A percentile compares a stretch with the other conserved stretches of the same genome.
Conservation (phyloP, 2,329 filamentous ascomycete species). For the Ophiognomonia clavigignenti-juglandacearum region DNA sequence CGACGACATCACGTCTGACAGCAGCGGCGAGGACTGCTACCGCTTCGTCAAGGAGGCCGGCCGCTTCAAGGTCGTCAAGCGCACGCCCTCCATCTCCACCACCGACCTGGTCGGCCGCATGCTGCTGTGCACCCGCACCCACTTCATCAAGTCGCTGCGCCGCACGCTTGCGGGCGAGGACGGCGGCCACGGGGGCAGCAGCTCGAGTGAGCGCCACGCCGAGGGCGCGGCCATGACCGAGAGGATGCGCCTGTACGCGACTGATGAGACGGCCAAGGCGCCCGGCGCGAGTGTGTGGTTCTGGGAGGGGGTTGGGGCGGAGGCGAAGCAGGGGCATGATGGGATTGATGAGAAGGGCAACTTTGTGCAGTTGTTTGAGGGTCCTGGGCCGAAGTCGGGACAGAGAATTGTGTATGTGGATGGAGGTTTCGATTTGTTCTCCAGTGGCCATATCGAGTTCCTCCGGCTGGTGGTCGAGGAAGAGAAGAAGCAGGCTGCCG, state of each 20-base stretch:
- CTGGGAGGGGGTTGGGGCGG: slow-evolving; percentile 57
- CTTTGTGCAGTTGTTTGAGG: slow-evolving; percentile 66
- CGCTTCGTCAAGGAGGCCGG: slow-evolving; percentile 92
- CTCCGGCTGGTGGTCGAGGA: slow-evolving; percentile 68
- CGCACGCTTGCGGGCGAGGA: slow-evolving; percentile 62
- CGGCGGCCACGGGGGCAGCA: slow-evolving; percentile 71
- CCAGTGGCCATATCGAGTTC: slow-evolving; percentile 95
- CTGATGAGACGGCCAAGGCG: slow-evolving; percentile 72
- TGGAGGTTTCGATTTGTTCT: slow-evolving; percentile 94
- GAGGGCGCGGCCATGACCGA: slow-evolving; percentile 67
- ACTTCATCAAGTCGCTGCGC: slow-evolving; percentile 82
- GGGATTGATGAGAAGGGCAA: slow-evolving; percentile 56
- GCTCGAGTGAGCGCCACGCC: slow-evolving; percentile 56
- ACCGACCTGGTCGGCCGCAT: slow-evolving; percentile 98
- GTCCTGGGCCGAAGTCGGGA: slow-evolving; percentile 65
- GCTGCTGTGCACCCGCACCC: slow-evolving; percentile 89
- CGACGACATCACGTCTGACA: slow-evolving; percentile 95
- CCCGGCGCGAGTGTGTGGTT: slow-evolving; percentile 83
- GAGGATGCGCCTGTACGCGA: slow-evolving; percentile 80
- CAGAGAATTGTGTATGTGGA: slow-evolving; percentile 93
- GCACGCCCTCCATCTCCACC: slow-evolving; percentile 93
- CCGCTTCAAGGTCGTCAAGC: slow-evolving; percentile 93
- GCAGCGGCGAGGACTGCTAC: slow-evolving; percentile 92
- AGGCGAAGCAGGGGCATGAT: slow-evolving; percentile 35
- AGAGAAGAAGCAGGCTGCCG: slow-evolving; percentile 64